Evolutionary conservation across 768 basidiomycete genomes (phyloP), one percentile per base, ranked within the genome.

Genomic region (Coprinopsis strossmayeri): DNA sequence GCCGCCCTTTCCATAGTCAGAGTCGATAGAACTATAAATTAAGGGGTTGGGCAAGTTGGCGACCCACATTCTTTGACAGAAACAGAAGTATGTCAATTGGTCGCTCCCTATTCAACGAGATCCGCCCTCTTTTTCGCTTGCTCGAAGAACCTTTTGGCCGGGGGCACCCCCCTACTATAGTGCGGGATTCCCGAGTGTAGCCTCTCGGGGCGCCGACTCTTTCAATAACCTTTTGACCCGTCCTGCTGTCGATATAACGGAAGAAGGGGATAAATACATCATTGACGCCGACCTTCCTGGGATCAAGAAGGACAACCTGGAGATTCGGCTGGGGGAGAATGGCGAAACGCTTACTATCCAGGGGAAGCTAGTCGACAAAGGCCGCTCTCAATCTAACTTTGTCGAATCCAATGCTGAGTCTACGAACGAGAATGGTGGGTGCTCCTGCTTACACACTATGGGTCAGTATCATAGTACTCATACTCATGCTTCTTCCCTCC

Each of bases 271-370:
- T 61, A 68, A 72, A 34, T 89, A 84, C 55, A 53, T 87, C 45
- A 67, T 91, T 34, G 83, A 89, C 57, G 85, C 86, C 1, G 88
- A 91, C 57, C 58, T 91, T 23, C 88, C 87, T 18, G 87, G 87
- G 0, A 79, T 90, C 23, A 81, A 78, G 61, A 87, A 82, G 68
- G 86, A 89, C 55, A 80, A 88, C 57, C 60, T 89, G 7, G 76
- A 86, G 48, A 74, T 90, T 44, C 73, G 78, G 5, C 69, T 90
- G 50, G 84, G 84, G 7, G 82, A 87, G 48, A 77, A 74, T 13
- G 87, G 85, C 2, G 72, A 77, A 48, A 86, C 78, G 52, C 60
- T 89, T 49, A 87, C 81, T 2, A 87, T 91, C 48, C 78, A 86
- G 59, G 87, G 87, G 5, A 81, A 73, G 56, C 63, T 77, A 32